A percentile compares a stretch with the other conserved stretches of the same genome.
phyloP scores from a whole-genome alignment of 192 early-diverging fungal species.

The Thamnidium elegans region DNA sequence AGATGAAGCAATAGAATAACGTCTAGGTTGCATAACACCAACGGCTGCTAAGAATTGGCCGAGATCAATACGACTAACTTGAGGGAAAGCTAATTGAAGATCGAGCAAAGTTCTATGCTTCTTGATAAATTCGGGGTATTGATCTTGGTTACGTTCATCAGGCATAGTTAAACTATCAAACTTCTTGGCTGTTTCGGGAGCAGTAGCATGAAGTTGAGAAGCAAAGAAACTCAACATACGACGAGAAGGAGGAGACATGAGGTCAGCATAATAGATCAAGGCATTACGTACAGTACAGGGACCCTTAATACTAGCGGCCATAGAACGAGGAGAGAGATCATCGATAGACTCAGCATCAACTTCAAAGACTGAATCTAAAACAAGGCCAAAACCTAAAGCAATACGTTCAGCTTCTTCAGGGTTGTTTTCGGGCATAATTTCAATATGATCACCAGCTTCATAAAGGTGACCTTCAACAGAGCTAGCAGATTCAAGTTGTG shows the following conservation, averaged over 20 bases:
- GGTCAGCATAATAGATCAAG: slow-evolving; percentile 46
- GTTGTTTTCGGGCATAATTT: slow-evolving; percentile 46
- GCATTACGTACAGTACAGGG: slow-evolving; percentile 49
- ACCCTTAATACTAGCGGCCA: slow-evolving; percentile 37
- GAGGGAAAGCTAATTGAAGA: slow-evolving; percentile 40
- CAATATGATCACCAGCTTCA: slow-evolving; percentile 54
- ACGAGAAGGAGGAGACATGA: slow-evolving; percentile 42
- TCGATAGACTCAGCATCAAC: slow-evolving; percentile 27
- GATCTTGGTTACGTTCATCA: slow-evolving; percentile 26
- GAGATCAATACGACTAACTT: slow-evolving; percentile 34
- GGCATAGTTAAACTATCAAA: slow-evolving; percentile 32
- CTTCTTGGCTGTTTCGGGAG: slow-evolving; percentile 33
- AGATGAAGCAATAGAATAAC: slow-evolving; percentile 82
- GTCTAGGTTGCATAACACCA: slow-evolving; percentile 67
- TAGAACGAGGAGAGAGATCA: slow-evolving; percentile 42
- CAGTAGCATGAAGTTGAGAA: slow-evolving; percentile 29
- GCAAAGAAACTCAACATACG: slow-evolving; percentile 40
- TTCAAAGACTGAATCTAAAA: slow-evolving; percentile 52
- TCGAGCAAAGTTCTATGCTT: slow-evolving; percentile 48
- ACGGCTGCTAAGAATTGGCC: slow-evolving; percentile 42
- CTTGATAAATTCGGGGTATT: slow-evolving; percentile 42
- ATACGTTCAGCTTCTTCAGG: slow-evolving; percentile 38
- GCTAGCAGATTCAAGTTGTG: neutral
- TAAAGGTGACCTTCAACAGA: slow-evolving; percentile 17
- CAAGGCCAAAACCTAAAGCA: slow-evolving; percentile 42